Percentiles rank a stretch among this genome's conserved stretches.
These are phyloP conservation scores for Pseudogymnoascus verrucosus DNA, from an alignment of 2,329 filamentous ascomycete species.

Conservation along the genomic window DNA sequence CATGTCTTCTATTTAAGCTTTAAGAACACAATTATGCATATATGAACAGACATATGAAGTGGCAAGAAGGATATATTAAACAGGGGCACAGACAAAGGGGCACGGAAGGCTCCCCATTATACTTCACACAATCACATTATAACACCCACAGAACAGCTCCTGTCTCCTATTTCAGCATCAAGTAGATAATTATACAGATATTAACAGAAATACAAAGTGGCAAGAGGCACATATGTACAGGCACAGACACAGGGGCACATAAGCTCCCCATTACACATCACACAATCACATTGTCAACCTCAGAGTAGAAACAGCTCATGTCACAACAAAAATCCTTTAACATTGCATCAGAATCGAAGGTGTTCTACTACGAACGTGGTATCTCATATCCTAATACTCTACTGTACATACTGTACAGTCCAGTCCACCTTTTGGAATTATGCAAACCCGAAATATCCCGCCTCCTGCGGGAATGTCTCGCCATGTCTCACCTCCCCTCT, in stretches of 20 bases:
- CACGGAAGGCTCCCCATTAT: background rate
- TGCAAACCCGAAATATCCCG: constrained; percentile 4
- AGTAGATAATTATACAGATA: too few relatives aligned
- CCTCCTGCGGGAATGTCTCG: constrained; percentile 1
- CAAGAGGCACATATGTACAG: background rate
- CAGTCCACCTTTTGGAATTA: constrained; percentile 4
- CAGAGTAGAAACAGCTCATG: background rate
- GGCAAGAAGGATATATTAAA: background rate
- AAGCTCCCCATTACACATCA: background rate
- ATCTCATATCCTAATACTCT: constrained; percentile 8
- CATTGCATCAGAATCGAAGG: constrained; percentile 6
- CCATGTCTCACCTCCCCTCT: constrained; percentile 6
- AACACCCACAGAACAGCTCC: background rate
- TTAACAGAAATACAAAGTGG: background rate
- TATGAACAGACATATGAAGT: background rate
- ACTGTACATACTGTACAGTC: constrained; percentile 6
- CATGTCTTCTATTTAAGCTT: background rate
- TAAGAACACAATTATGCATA: background rate
- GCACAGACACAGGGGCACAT: background rate
- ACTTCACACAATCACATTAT: background rate
- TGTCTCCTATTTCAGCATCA: background rate
- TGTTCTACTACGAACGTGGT: constrained; percentile 9
- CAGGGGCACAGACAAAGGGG: background rate
- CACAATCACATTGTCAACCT: background rate
- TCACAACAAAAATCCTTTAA: background rate